Evolutionary conservation across 768 basidiomycete genomes (phyloP), one percentile per base, ranked within the genome.

Genomic region (Hemileccinum rubropunctum): DNA sequence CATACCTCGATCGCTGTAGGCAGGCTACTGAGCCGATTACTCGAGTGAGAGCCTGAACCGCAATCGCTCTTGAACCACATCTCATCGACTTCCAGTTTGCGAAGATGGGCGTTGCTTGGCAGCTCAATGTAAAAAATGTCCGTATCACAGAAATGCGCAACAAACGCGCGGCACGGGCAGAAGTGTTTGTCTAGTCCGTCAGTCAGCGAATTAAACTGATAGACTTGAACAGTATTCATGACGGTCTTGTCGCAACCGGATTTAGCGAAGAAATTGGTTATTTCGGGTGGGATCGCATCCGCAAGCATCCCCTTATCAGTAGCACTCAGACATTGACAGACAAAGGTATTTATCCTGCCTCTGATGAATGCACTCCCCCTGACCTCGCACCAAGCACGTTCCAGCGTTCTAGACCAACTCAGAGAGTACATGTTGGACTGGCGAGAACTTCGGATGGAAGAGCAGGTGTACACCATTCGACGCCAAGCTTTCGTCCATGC

Each of bases 211-310:
- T 42, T 43, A 2, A 1, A 38, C 47, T 53, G 28, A 67, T 14
- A 23, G 3, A 13, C 28, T 47, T 23, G 37, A 23, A 17, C 45
- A 67, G 68, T 20, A 56, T 67, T 14, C 55, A 20, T 30, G 46
- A 55, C 14, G 35, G 23, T 42, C 57, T 67, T 30, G 28, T 59
- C 14, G 37, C 53, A 17, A 14, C 46, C 17, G 61, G 61, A 7
- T 67, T 68, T 23, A 27, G 28, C 45, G 57, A 65, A 35, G 65
- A 70, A 37, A 61, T 67, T 3, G 56, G 63, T 36, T 35, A 58
- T 55, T 63, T 68, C 49, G 61, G 61, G 20, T 69, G 66, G 66
- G 61, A 65, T 20, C 68, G 63, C 20, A 59, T 67, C 15, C 55
- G 63, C 52, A 61, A 51, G 33, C 68, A 68, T 47, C 48, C 61